Conservation (phyloP, 257 asterid species). For the Marsdenia floribunda region DNA sequence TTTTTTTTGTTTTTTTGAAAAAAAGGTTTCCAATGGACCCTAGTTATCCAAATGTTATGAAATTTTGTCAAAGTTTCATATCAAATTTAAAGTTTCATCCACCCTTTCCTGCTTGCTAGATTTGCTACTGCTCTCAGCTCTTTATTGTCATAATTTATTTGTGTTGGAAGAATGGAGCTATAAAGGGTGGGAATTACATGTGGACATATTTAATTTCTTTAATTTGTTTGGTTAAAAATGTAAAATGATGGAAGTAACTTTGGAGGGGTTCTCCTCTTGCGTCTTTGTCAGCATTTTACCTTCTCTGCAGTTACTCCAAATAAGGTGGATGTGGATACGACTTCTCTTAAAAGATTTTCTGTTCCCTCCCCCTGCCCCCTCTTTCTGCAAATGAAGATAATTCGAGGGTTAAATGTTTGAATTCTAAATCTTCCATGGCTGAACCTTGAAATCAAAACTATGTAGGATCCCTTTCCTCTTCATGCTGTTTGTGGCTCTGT, state of each 20-base stretch:
- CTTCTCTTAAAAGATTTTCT: background rate
- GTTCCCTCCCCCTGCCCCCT: background rate
- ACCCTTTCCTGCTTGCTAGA: background rate
- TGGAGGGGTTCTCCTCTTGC: no score
- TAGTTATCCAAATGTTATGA: no score
- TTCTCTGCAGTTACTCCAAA: background rate
- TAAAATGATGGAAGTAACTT: no score
- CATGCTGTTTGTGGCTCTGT: slow-evolving; percentile 79
- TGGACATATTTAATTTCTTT: no score
- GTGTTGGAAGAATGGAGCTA: no score
- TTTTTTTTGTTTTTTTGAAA: no score
- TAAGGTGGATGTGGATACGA: background rate
- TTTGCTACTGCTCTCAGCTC: background rate
- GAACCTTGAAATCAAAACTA: background rate
- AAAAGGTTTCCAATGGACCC: no score
- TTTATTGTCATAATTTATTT: no score
- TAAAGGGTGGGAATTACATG: no score
- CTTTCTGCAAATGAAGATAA: background rate
- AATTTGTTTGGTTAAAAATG: no score
- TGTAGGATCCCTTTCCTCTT: slow-evolving; percentile 90
- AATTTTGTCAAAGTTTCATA: background rate
- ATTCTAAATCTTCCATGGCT: background rate
- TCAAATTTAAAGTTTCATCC: background rate
- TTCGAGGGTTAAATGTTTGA: background rate
- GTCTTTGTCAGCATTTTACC: no score